Base-by-base conservation (phyloP, 129 eudicot species). In the Artemisia annua region DNA sequence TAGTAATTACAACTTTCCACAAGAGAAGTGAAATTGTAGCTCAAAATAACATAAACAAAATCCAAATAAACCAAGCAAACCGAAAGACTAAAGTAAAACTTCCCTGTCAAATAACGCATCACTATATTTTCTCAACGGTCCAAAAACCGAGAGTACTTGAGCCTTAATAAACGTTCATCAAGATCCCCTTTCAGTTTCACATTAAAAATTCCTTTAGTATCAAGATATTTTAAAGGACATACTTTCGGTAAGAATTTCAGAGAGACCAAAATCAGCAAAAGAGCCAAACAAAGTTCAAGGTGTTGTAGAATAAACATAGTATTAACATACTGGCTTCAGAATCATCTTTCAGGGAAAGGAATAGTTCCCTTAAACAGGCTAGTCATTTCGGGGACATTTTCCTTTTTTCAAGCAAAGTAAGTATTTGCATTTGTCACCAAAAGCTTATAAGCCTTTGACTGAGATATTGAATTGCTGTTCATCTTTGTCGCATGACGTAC, bases 361-460 rank as follows among this genome's bases (percentile, higher is more conserved):
- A 44, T 28, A 18, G 15, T 26, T 18, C 12, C 11, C 53, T 19
- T 3, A 14, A 4, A 17, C 46, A 39, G 46, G 46, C 46, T 7
- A 39, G 46, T 44, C 50, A 10, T 39, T 53, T 53, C 0, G 22
- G 67, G 39, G 66, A 48, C 73, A 39, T 62, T 72, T 75, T 63
- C 75, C 76, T 63, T 62, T 69, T 62, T 69, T 80, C 68, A 74
- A 54, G 17, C 14, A 53, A 61, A 69, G 39, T 72, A 80, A 69
- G 22, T 66, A 73, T 68, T 67, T 73, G 61, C 83, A 80, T 16
- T 74, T 75, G 66, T 59, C 68, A 13, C 79, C 83, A 43, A 80
- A 80, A n/a, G 67, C 79, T 74, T 68, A 66, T 0, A 80, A 71
- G 3, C 72, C 79, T 61, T 60, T 69, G 76, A 16, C 39, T 62